Base-by-base conservation (phyloP, 768 basidiomycete species). In the Clitopilus hobsonii region DNA sequence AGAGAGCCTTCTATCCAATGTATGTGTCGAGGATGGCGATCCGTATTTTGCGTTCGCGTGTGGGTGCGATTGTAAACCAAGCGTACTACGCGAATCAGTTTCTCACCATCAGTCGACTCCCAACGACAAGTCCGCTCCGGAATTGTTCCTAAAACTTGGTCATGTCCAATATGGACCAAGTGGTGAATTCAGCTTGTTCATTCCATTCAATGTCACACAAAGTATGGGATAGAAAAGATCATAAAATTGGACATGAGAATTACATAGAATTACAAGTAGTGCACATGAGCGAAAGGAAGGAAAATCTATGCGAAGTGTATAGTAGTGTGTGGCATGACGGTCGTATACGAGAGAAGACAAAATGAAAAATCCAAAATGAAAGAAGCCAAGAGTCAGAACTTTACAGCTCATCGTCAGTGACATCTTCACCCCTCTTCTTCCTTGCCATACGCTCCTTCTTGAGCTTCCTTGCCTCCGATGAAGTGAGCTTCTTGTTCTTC, bases 371-470 rank as follows among this genome's bases (percentile, higher is more conserved):
- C n/a, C n/a, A n/a, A n/a, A 47, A 20, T 30, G 45, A 56, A 20
- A 53, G 51, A 28, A 55, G 23, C 11, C 24, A 50, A 55, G 28
- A 49, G 50, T 18, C 36, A 55, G 26, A 59, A 57, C 64, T 75
- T 27, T 70, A 83, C 58, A 79, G 75, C 72, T 83, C 81, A 63
- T 89, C 87, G 61, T 86, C 86, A 52, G 79, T 81, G 63, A 83
- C 69, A 25, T 92, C 91, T 75, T 90, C 88, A 63, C 91, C 93
- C 59, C 83, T 80, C 82, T 95, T 95, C 69, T 84, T 87, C 71
- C 88, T 78, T 61, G 89, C 91, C 71, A 96, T 91, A 55, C 95
- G 91, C 60, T 94, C 94, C 86, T 98, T 98, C 93, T 97, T 98
- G 62, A 78, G 73, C 65, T 98, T 98, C 57, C 96, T 85, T 52